phyloP scores from a whole-genome alignment of 345 rosid species.

The Crucihimalaya himalaica region DNA sequence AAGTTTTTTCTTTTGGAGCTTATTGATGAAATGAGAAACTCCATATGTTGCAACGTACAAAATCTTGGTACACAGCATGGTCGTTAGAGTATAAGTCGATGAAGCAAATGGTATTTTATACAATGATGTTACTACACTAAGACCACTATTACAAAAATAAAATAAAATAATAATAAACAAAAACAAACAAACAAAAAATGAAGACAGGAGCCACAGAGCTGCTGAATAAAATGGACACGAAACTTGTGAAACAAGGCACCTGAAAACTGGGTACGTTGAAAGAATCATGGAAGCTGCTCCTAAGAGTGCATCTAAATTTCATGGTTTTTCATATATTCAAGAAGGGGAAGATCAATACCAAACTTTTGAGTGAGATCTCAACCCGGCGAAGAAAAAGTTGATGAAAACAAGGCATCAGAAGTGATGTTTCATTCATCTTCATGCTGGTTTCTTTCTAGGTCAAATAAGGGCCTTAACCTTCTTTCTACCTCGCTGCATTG shows the following conservation, averaged over 20 bases:
- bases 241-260: conserved; percentile 37
- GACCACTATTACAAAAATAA: conserved; percentile 1
- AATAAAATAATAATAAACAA: conserved; percentile 1
- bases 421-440: conserved; percentile 33
- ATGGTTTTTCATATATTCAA: conserved; percentile 32
- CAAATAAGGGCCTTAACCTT: conserved; percentile 64
- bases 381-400: conserved; percentile 19
- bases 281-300: conserved; percentile 54
- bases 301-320: conserved; percentile 47
- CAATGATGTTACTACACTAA: conserved; percentile 59
- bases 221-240: conserved; percentile 29
- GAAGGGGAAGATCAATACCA: conserved; percentile 22
- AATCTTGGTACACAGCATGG: neutral
- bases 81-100: neutral
- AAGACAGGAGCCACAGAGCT: conserved; percentile 22
- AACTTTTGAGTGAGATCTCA: conserved; percentile 31
- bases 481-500: conserved; percentile 78
- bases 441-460: conserved; percentile 50
- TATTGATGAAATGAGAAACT: neutral
- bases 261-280: conserved; percentile 39
- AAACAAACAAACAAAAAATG: conserved; percentile 33
- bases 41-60: neutral
- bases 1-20: neutral
- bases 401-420: conserved; percentile 23
- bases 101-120: conserved; percentile 33